Base-by-base conservation (phyloP, 2,329 filamentous ascomycete genomes). In the Xylariaceae sp. region DNA sequence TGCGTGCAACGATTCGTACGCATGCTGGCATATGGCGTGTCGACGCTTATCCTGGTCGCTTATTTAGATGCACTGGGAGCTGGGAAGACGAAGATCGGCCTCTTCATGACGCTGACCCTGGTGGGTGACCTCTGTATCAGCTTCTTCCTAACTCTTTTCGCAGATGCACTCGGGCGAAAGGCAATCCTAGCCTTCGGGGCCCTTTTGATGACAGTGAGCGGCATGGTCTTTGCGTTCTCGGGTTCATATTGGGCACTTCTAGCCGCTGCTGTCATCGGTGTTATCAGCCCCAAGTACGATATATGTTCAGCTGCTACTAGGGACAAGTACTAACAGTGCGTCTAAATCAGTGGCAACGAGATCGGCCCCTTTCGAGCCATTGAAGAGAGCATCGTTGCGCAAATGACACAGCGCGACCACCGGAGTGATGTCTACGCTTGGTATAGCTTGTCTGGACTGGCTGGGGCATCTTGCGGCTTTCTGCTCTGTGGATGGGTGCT, bases 71-170 rank as follows among this genome's bases (percentile, higher is more conserved):
- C 63, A 2, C 64, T 82, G 1, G 66, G 62, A 8, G 66, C 75
- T 32, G 69, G 74, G 1, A 68, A 78, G 43, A 64, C 70, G 0
- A 64, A 63, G 24, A 76, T 79, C 44, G 81, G 80, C 3, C 61
- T 82, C 1, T 84, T 84, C 62, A 83, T 84, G 79, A 82, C 78
- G 0, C 56, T 83, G 47, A 85, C 81, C 0, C 61, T 84, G 13
- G 63, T 69, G 12, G 81, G 80, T 19, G 81, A 84, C 57, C 70
- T 76, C 3, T 54, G 67, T 32, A 74, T 83, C 46, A 81, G 78
- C 52, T 73, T 82, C 43, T 29, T 77, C 17, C 66, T 84, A 35
- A 80, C 79, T 0, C 53, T 79, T 4, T 66, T 81, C 45, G 77
- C 80, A 19, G 81, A 84, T 60, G 64, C 64, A 0, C 52, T 80